Evolutionary conservation across 345 rosid genomes (phyloP), one percentile per base, ranked within the genome.

Genomic region (Corymbia maculata): DNA sequence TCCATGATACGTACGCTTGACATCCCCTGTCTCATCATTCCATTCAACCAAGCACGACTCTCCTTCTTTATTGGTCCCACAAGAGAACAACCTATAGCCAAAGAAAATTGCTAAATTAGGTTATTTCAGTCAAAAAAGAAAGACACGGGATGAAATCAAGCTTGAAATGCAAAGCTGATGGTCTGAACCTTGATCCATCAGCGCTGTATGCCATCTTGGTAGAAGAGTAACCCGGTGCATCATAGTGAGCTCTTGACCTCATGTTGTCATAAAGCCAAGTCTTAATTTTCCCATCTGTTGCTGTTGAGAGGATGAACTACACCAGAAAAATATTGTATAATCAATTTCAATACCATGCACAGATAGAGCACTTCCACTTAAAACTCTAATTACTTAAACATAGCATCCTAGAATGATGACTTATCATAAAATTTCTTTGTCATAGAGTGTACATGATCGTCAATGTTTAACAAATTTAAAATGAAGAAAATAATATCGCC

Each of bases 11-110:
- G 91, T 79, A 19, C 92, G 93, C 90, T 93, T 94, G 61, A 95
- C 91, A 87, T 90, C 88, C 96, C 96, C 90, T 95, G 95, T 94
- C 92, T 95, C 97, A 93, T 96, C 94, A n/a, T n/a, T n/a, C 96
- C 98, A 96, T 87, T 96, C 98, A 93, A 96, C 96, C 88, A 95
- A 90, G 92, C 79, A 91, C 30, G 98, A 94, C 84, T 96, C 96
- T 87, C 97, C 97, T 89, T 93, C 98, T 92, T 96, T 95, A 82
- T 92, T 96, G 85, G 97, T 93, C 80, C 97, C 96, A 52, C 95
- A 95, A 30, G 96, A 96, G 92, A 96, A 95, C 90, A 96, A 90
- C 92, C 97, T 97, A 86, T 14, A 86, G 22, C 7, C 1, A 2
- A 49, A 51, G 14, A 30, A 85, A 51, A 85, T 22, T 0, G 4